Evolutionary conservation across 306 rosid species (phyloP), one percentile per base, ranked within the genome.

Genomic region (Cucurbita pepo): DNA sequence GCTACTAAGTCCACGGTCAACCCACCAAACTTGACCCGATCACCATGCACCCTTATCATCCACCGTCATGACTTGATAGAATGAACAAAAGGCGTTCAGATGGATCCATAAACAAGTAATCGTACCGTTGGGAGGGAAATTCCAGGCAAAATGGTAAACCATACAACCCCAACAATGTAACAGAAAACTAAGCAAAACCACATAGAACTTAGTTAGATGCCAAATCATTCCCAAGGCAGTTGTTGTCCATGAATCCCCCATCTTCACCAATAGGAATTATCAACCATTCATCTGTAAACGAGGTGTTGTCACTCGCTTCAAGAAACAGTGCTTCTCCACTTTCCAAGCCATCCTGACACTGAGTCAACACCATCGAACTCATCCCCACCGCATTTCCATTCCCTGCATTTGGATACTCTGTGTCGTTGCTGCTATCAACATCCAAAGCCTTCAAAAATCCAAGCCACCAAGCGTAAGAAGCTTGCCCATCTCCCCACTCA

Each of bases 241-340:
- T 65, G 70, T 41, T 63, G 30, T 63, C 70, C 37, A 60, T 30
- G 40, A 62, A 62, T 48, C 30, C 48, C 47, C 64, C 37, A 53
- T 79, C 72, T 38, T 77, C 79, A 21, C 77, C 18, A 1, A 60
- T 61, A 37, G 81, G 80, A 72, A 79, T 55, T 69, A 79, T 74
- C 82, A 84, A 85, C 89, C 92, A 85, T 69, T 87, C 86, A 79
- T 85, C 86, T 59, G 81, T 74, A 25, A 44, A 78, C 77, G 40
- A 61, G 75, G 72, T 78, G 50, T 73, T 71, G 51, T 77, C 81
- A 21, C 43, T 53, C 51, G 53, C 56, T 63, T 82, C 83, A 60
- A 74, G 43, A 78, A 79, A 66, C 22, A 75, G 5, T 25, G 81
- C 45, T 38, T 75, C 70, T 15, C 45, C 75, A 34, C 36, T 47